These are phyloP conservation scores for Whalleya microplaca DNA, from an alignment of 2,329 filamentous ascomycete genomes.

Conservation along the genomic window DNA sequence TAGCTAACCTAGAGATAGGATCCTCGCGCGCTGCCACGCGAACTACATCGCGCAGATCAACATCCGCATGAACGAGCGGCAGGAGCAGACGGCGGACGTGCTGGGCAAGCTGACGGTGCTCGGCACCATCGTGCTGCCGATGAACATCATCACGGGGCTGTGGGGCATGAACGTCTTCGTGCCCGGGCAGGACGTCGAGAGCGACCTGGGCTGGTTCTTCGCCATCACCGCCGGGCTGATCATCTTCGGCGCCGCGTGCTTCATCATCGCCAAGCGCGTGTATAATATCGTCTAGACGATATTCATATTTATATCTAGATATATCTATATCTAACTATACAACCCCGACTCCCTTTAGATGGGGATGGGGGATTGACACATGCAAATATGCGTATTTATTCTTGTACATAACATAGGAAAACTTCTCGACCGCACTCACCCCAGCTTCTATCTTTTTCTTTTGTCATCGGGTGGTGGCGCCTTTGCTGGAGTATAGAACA, in stretches of 20 bases:
- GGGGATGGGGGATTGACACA: background rate
- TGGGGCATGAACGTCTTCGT: slow-evolving; percentile 99
- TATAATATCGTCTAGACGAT: slow-evolving; percentile 63
- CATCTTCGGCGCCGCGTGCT: slow-evolving; percentile 79
- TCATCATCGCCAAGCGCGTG: slow-evolving; percentile 79
- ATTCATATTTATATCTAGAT: too few species aligned
- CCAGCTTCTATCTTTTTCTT: background rate
- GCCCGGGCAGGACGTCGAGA: slow-evolving; percentile 83
- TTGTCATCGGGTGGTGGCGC: background rate
- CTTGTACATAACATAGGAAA: background rate
- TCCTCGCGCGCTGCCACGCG: slow-evolving; percentile 86
- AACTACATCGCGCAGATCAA: slow-evolving; percentile 99
- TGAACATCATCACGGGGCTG: slow-evolving; percentile 98
- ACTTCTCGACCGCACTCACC: background rate
- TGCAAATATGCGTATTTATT: background rate
- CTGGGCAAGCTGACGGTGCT: slow-evolving; percentile 93
- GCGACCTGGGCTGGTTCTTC: slow-evolving; percentile 75
- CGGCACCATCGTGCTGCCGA: slow-evolving; percentile 94
- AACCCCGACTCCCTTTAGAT: too few species aligned
- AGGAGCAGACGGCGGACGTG: slow-evolving; percentile 94
- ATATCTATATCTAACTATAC: too few species aligned
- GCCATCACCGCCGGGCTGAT: slow-evolving; percentile 75
- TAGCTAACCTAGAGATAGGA: slow-evolving; percentile 52
- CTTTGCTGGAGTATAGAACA: slow-evolving; percentile 8
- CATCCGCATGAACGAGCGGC: slow-evolving; percentile 97